phyloP scores from a whole-genome alignment of 176 grass and related monocot genomes.

The Ensete ventricosum region DNA sequence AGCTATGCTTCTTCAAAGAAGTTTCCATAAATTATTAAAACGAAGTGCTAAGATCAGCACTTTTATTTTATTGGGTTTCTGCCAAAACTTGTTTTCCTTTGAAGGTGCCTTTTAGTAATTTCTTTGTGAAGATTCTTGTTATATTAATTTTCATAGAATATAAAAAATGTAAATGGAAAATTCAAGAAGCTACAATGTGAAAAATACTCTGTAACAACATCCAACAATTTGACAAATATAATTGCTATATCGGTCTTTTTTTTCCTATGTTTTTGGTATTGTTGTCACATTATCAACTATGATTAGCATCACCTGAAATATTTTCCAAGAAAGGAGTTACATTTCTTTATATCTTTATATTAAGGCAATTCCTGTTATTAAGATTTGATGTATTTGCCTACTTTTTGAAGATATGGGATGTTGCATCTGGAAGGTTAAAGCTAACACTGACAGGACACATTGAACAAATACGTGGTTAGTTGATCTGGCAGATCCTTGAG shows the following conservation, averaged over 20 bases:
- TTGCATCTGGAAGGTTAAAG: conserved; percentile 89
- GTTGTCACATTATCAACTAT: background rate
- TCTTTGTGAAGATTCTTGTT: too few species aligned
- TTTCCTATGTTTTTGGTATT: background rate
- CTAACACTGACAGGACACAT: conserved; percentile 96
- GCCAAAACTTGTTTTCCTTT: background rate
- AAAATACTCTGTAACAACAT: background rate
- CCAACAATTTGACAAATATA: background rate
- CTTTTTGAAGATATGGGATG: conserved; percentile 88
- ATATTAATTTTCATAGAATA: too few species aligned
- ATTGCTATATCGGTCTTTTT: background rate
- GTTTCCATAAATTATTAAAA: background rate
- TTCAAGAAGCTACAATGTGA: background rate
- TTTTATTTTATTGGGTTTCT: background rate
- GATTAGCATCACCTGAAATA: background rate
- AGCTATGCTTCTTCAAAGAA: background rate
- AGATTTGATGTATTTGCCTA: conserved; percentile 13
- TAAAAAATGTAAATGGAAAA: too few species aligned
- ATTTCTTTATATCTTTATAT: background rate
- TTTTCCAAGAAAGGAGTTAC: background rate
- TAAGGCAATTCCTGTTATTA: background rate
- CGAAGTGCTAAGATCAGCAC: background rate
- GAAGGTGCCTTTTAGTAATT: background rate
- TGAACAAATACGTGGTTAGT: conserved; percentile 83
- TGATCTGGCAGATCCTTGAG: conserved; percentile 4